These are phyloP conservation scores for Saururus chinensis DNA, from an alignment of 164 flowering plant genomes.

Conservation along the genomic window DNA sequence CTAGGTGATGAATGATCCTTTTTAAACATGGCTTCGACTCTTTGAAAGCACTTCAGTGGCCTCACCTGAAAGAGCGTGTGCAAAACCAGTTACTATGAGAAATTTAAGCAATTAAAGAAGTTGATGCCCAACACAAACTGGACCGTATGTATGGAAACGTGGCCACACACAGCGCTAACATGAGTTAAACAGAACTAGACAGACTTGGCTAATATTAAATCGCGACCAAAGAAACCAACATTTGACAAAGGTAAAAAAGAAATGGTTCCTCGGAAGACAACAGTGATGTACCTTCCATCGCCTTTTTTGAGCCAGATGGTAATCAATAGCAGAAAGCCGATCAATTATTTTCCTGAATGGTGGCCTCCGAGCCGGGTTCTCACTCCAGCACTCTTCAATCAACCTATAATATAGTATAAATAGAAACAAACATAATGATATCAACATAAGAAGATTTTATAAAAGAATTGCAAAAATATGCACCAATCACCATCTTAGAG, in stretches of 20 bases:
- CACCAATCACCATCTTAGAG: too few species aligned
- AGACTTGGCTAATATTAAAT: too few species aligned
- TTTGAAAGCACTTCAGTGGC: constrained; percentile 58
- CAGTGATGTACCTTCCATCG: constrained; percentile 70
- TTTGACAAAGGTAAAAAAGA: too few species aligned
- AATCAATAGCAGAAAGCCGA: constrained; percentile 45
- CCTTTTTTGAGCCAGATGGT: constrained; percentile 31
- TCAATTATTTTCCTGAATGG: constrained; percentile 67
- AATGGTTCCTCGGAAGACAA: background rate
- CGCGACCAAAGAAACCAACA: too few species aligned
- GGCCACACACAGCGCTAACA: too few species aligned
- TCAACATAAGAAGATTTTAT: too few species aligned
- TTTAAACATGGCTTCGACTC: constrained; percentile 44
- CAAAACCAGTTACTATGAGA: background rate
- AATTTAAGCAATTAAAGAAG: background rate
- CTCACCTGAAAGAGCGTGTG: constrained; percentile 34
- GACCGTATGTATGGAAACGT: background rate
- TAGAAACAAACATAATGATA: too few species aligned
- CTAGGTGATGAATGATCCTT: constrained; percentile 37
- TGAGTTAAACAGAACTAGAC: too few species aligned
- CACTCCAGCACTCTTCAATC: constrained; percentile 88
- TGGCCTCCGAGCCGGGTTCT: constrained; percentile 66
- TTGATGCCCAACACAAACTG: background rate
- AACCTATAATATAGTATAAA: constrained; percentile 31
- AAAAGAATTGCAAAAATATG: too few species aligned